Evolutionary conservation across 768 basidiomycete genomes (phyloP), one percentile per base, ranked within the genome.

Genomic region (Hypsizygus marmoreus): DNA sequence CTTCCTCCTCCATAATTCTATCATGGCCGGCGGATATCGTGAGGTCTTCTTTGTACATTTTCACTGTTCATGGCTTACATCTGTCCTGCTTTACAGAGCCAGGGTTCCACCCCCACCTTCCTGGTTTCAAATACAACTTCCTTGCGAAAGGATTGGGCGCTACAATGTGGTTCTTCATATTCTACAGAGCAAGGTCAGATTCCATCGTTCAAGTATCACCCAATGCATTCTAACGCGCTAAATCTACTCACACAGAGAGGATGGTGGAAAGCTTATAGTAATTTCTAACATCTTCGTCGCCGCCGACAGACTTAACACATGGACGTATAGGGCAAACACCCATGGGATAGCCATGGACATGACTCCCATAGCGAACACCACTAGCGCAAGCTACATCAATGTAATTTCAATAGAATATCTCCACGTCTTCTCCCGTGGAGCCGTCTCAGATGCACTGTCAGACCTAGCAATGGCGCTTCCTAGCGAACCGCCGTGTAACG

Each of bases 101-200:
- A 69, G 94, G 92, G 54, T 95, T 95, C 60, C 78, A 92, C 65
- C 93, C 93, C 29, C 93, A 93, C 63, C 75, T 93, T 22, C 90
- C 92, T 7, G 82, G 86, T 10, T 75, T 81, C 58, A 80, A 75
- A 59, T 83, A 93, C 67, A 80, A 78, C 48, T 82, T 91, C 64
- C 75, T 95, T 23, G 80, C 88, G 20, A 94, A 93, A 68, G 83
- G 81, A 49, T 73, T 97, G 34, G 94, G 94, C 38, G 94, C 93
- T 25, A 80, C 84, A 19, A 95, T 97, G 94, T 97, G 94, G 94
- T 95, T 95, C 81, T 97, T 94, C 75, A 93, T 97, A 64, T 95
- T 97, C 75, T 97, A 95, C 70, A 84, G 94, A 45, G 87, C 89
- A 53, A 77, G 92, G 94, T 95, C 59, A 61, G 87, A 75, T 36